Base-by-base conservation (phyloP, 2,329 filamentous ascomycete species). In the Colletotrichum ledebouriae region DNA sequence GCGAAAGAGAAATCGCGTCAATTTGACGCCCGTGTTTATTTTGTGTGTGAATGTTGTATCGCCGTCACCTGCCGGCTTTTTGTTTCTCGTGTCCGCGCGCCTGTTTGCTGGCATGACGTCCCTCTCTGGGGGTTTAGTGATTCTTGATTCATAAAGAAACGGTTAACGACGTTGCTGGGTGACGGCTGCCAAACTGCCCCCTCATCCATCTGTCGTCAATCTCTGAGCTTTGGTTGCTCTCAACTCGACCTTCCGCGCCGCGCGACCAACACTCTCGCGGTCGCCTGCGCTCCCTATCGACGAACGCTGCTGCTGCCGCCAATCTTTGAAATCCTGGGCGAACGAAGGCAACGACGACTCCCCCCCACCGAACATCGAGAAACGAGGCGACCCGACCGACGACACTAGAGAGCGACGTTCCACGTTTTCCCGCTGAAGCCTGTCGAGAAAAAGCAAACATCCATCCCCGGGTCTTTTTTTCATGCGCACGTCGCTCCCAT, bases 141-240 rank as follows among this genome's bases (percentile, higher is more conserved):
- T 61, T 44, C 46, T 53, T 69, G 66, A 60, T 68, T 68, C 65
- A 59, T 65, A 68, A 68, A 59, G 22, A 22, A 22, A 3, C 22
- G 22, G 22, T 22, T 22, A 4, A 22, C 22, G 61, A 61, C 63
- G 67, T 69, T 69, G 67, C 67, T 62, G 52, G 63, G 67, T 69
- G 57, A 69, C 66, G 10, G 12, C 37, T 39, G 37, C 37, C 47
- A 47, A 58, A 55, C 59, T 60, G 53, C 64, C 61, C 22, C 17
- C 17, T 17, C 47, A 65, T 61, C 56, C 44, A 42, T 44, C 47
- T 33, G 17, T 17, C 17, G 17, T 17, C 17, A 17, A 17, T 17
- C 17, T 17, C 17, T 33, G 15, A 25, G 17, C 25, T 6, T 25
- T 25, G 25, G 25, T 25, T 25, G 25, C 25, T 15, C 42, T 44